Conservation (phyloP, 345 rosid species). For the Arabis hirsuta region DNA sequence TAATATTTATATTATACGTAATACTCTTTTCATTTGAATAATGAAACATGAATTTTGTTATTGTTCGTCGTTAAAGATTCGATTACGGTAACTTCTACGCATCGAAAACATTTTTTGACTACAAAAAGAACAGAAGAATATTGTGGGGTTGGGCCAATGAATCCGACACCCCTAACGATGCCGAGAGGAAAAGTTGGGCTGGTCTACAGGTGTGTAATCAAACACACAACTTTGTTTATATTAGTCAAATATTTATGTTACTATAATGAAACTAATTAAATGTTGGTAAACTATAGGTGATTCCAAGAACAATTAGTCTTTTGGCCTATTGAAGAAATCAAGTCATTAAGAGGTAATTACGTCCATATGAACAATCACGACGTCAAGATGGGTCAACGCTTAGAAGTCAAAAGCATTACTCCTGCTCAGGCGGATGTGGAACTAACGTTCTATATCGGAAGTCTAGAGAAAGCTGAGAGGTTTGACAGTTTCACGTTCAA, state of each 20-base stretch:
- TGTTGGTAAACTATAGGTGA: conserved; percentile 22
- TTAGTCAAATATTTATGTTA: neutral
- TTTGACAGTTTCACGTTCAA: conserved; percentile 57
- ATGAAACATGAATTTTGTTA: neutral
- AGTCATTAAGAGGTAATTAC: conserved; percentile 47
- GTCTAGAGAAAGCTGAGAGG: conserved; percentile 61
- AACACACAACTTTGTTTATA: no score
- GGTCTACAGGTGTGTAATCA: conserved; percentile 59
- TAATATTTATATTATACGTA: no score
- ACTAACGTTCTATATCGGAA: conserved; percentile 57
- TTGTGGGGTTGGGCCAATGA: conserved; percentile 92
- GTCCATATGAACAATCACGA: conserved; percentile 42
- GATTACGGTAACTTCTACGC: conserved; percentile 90
- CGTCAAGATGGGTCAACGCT: conserved; percentile 50
- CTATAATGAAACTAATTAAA: neutral
- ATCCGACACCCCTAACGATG: conserved; percentile 54
- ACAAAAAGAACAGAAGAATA: conserved; percentile 54
- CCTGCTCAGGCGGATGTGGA: conserved; percentile 90
- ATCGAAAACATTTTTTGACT: conserved; percentile 77
- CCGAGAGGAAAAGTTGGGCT: conserved; percentile 71
- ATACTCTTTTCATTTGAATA: neutral
- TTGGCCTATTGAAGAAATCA: conserved; percentile 80
- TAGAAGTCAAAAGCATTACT: conserved; percentile 67
- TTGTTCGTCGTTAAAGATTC: conserved; percentile 62
- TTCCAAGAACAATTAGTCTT: conserved; percentile 79